Conservation (phyloP, 2,329 filamentous ascomycete species). For the Pseudophaeomoniella oleicola region DNA sequence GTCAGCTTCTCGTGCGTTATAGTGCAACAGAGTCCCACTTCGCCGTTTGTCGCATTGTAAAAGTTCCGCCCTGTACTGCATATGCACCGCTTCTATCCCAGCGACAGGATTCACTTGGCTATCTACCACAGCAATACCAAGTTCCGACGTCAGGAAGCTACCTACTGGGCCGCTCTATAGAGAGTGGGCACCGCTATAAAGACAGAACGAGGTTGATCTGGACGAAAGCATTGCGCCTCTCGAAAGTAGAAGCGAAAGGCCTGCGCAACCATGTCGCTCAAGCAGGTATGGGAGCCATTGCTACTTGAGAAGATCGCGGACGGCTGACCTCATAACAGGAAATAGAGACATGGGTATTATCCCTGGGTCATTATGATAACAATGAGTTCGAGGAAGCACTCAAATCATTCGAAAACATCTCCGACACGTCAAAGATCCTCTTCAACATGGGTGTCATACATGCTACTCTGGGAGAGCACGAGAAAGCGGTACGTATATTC, state of each 20-base stretch:
- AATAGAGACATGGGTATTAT: constrained; percentile 96
- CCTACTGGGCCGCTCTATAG: no score
- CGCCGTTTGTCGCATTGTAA: no score
- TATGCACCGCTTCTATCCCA: no score
- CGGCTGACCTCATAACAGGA: constrained; percentile 43
- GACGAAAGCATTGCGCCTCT: no score
- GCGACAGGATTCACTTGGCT: no score
- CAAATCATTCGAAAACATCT: constrained; percentile 68
- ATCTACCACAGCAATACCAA: no score
- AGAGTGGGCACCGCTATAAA: no score
- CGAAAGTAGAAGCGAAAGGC: not conserved
- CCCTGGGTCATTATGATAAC: constrained; percentile 84
- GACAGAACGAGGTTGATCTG: no score
- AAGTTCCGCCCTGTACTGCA: no score
- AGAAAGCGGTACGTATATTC: constrained; percentile 61
- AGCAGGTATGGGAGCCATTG: constrained; percentile 12
- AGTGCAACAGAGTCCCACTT: no score
- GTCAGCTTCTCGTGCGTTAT: no score
- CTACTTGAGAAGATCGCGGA: not conserved
- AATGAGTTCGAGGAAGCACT: constrained; percentile 91
- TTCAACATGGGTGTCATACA: constrained; percentile 99
- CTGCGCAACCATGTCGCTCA: constrained; percentile 13
- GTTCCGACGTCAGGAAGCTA: no score
- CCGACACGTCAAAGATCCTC: constrained; percentile 92
- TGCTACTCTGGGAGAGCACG: constrained; percentile 88